Base-by-base conservation (phyloP, 495 filamentous ascomycete genomes). In the Wilcoxina mikolae region DNA sequence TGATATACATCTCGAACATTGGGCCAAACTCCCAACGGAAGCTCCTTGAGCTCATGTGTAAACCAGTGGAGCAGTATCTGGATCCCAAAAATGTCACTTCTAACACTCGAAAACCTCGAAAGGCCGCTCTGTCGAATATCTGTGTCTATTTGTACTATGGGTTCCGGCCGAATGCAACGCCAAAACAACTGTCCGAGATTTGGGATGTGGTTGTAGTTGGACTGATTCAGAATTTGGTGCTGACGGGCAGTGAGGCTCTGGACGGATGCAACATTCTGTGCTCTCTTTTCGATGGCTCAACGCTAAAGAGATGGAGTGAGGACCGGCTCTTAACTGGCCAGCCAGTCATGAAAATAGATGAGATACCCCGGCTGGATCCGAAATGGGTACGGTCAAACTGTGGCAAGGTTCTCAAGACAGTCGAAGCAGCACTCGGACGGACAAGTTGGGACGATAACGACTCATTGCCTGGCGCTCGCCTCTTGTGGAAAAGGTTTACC, bases 121-220 rank as follows among this genome's bases (percentile, higher is more conserved):
- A 78, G 46, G 69, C 79, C 0, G 78, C 83, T 15, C 60, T 87
- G 29, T 74, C 75, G 1, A 84, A 82, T 33, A 79, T 90, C 53
- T 83, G 81, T 60, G 84, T 82, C 47, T 71, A 96, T 0, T 74
- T 94, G 1, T 95, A 95, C 68, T 95, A 95, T 63, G 72, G 82
- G 1, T 81, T 96, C 56, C 79, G 80, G 22, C 87, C 90, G 3
- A 78, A 73, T 15, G 73, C 78, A 4, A 68, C 73, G 17, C 62
- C 70, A 15, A 68, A 72, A 15, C 78, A 85, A 52, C 69, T 90
- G 9, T 85, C 89, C 56, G 65, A 72, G 0, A 83, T 83, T 41
- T 98, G 91, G 91, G 81, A 88, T 51, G 72, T 77, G 38, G 85
- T 81, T 57, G 76, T 95, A 2, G 70, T 70, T 41, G 72, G 73